phyloP scores from a whole-genome alignment of 768 basidiomycete genomes.

The Suillus americanus region DNA sequence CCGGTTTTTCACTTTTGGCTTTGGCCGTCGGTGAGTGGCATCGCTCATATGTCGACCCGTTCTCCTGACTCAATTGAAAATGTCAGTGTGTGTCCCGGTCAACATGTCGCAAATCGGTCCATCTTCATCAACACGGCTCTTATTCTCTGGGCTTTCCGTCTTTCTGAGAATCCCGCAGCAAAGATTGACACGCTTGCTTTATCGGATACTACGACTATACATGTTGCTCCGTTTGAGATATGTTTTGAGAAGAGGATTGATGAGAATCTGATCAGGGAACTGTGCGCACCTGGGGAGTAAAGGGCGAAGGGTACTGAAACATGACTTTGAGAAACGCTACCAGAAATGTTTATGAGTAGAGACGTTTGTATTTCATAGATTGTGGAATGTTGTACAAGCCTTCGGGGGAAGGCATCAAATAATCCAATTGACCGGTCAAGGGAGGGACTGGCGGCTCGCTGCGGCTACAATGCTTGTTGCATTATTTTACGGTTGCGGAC shows the following conservation, averaged over 20 bases:
- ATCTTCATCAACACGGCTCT: slow-evolving; percentile 63
- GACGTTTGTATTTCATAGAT: too few relatives aligned
- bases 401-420: too few relatives aligned
- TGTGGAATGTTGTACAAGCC: too few relatives aligned
- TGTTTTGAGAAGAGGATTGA: slow-evolving; percentile 46
- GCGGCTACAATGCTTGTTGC: too few relatives aligned
- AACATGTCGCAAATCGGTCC: slow-evolving; percentile 44
- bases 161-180: slow-evolving; percentile 43
- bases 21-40: slow-evolving; percentile 31
- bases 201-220: slow-evolving; percentile 56
- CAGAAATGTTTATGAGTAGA: too few relatives aligned
- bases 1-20: slow-evolving; percentile 35
- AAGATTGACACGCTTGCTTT: slow-evolving; percentile 64
- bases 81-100: slow-evolving; percentile 55
- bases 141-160: slow-evolving; percentile 59
- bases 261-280: slow-evolving; percentile 3
- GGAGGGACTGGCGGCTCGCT: too few relatives aligned
- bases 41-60: neutral
- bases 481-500: too few relatives aligned
- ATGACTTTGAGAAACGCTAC: too few relatives aligned
- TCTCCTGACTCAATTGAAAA: neutral
- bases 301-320: too few relatives aligned
- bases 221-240: slow-evolving; percentile 57
- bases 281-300: neutral
- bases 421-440: too few relatives aligned